Conservation (phyloP, 2,329 filamentous ascomycete genomes). For the Ceratocystis albifundus region DNA sequence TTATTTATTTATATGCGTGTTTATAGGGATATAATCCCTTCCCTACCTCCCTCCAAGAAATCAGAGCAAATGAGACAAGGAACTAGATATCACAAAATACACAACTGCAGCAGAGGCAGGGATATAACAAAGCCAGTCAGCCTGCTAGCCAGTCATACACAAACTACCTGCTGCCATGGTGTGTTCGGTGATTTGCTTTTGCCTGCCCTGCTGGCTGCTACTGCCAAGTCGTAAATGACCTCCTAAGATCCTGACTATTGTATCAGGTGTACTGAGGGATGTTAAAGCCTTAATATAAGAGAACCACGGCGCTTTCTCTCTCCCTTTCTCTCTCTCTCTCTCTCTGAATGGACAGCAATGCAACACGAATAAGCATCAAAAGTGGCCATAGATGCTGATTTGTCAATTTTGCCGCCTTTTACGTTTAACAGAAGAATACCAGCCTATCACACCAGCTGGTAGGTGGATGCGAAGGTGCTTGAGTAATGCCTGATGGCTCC, state of each 20-base stretch:
- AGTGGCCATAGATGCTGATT: background rate
- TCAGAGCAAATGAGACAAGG: background rate
- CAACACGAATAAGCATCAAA: background rate
- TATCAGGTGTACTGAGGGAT: background rate
- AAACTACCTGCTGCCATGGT: background rate
- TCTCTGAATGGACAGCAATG: background rate
- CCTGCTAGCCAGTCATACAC: background rate
- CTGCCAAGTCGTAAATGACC: too few species aligned
- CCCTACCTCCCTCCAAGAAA: too few species aligned
- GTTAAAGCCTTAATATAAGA: background rate
- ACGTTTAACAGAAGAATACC: background rate
- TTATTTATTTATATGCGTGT: too few species aligned
- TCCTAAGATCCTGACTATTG: too few species aligned
- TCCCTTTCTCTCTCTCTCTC: too few species aligned
- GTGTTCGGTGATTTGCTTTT: too few species aligned
- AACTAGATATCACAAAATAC: background rate
- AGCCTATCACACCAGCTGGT: background rate
- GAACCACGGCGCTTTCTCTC: background rate
- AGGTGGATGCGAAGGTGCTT: background rate
- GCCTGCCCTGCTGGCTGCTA: too few species aligned
- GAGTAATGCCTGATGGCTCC: background rate
- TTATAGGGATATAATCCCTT: background rate
- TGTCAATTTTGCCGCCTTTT: background rate
- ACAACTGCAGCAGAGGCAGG: background rate
- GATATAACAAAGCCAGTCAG: background rate